These are phyloP conservation scores for Hymenoscyphus fructigenus DNA, from an alignment of 2,329 filamentous ascomycete genomes.

Conservation along the genomic window DNA sequence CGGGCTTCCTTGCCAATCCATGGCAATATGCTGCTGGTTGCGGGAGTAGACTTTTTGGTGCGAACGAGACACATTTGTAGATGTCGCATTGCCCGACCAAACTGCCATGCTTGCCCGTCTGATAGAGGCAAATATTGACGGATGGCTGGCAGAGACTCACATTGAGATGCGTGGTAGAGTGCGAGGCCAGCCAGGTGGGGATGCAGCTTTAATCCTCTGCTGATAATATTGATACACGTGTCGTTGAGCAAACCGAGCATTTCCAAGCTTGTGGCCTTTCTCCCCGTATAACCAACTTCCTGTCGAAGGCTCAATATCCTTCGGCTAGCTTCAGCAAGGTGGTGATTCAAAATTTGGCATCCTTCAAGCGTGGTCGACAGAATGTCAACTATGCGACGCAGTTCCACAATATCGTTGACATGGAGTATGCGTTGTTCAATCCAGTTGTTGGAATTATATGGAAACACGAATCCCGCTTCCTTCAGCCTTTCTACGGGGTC, in stretches of 20 bases:
- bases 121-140: slow-evolving; percentile 17
- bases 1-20: slow-evolving; percentile 4
- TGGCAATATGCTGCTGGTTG: not conserved
- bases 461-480: not conserved
- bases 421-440: not conserved
- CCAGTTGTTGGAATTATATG: not conserved
- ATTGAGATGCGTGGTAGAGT: slow-evolving; percentile 1
- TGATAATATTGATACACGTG: not conserved
- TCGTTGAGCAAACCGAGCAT: not conserved
- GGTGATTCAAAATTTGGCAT: not conserved
- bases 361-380: slow-evolving; percentile 4
- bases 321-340: not conserved
- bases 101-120: not conserved
- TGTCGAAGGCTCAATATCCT: not conserved
- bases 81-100: not conserved
- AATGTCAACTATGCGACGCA: not conserved
- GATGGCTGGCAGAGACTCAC: not conserved
- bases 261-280: not conserved
- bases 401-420: not conserved
- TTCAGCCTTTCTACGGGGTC: not conserved
- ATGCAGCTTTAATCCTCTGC: not conserved
- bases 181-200: not conserved
- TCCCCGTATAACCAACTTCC: not conserved
- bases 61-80: not conserved
- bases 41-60: not conserved